Percentiles rank a stretch among this genome's conserved stretches.
phyloP scores from a whole-genome alignment of 2,329 filamentous ascomycete genomes.

The Stagonosporopsis tanaceti region DNA sequence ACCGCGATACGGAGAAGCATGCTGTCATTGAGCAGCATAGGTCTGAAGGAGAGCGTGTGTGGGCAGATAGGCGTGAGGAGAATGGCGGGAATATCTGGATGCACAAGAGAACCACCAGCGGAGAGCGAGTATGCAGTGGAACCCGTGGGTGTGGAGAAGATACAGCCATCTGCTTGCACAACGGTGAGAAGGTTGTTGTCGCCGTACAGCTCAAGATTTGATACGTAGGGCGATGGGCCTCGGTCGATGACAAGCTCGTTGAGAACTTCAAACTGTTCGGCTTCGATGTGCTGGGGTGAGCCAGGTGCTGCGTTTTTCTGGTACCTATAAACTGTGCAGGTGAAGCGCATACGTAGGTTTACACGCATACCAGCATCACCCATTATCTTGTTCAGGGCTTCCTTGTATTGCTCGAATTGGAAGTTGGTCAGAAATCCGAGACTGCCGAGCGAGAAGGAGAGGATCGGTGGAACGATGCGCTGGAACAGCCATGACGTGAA shows the following conservation, averaged over 20 bases:
- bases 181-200: constrained; percentile 95
- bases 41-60: constrained; percentile 94
- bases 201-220: constrained; percentile 93
- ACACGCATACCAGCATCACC: constrained; percentile 95
- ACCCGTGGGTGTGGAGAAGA: constrained; percentile 94
- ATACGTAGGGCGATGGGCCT: constrained; percentile 95
- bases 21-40: constrained; percentile 96
- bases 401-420: constrained; percentile 85
- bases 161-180: constrained; percentile 95
- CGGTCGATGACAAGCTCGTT: constrained; percentile 99
- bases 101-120: constrained; percentile 92
- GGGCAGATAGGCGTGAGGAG: constrained; percentile 97
- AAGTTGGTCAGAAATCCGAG: constrained; percentile 90
- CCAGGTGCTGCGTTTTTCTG: constrained; percentile 53
- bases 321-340: constrained; percentile 91
- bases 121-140: constrained; percentile 93
- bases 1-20: constrained; percentile 90
- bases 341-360: constrained; percentile 98
- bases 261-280: constrained; percentile 95
- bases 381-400: constrained; percentile 88
- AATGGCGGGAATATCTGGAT: constrained; percentile 96
- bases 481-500: constrained; percentile 95
- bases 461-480: constrained; percentile 81
- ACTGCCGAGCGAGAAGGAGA: constrained; percentile 84
- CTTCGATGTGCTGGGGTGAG: constrained; percentile 76